These are phyloP conservation scores for Neoascochyta sp. DNA, from an alignment of 2,329 filamentous ascomycete species.

Conservation along the genomic window DNA sequence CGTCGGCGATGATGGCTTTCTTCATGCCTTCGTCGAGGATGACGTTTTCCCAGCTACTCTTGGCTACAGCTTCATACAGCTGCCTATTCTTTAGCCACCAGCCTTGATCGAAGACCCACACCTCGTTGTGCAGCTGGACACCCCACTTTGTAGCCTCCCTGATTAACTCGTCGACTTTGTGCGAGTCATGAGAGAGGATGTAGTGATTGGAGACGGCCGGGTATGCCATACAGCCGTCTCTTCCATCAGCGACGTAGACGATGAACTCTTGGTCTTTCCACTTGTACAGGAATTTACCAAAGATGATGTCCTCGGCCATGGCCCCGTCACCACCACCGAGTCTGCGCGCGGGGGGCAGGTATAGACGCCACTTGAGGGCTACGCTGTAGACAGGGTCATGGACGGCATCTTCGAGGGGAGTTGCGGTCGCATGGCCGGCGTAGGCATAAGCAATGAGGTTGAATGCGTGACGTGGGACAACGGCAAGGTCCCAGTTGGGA, in stretches of 20 bases:
- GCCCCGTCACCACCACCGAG: slow-evolving; percentile 36
- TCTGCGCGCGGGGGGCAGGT: slow-evolving; percentile 39
- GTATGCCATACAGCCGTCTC: slow-evolving; percentile 37
- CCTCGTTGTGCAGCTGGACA: slow-evolving; percentile 57
- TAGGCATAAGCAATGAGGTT: slow-evolving; percentile 44
- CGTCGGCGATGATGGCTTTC: slow-evolving; percentile 59
- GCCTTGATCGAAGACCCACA: slow-evolving; percentile 64
- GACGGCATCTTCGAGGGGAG: slow-evolving; percentile 41
- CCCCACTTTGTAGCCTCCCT: slow-evolving; percentile 55
- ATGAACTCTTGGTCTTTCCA: slow-evolving; percentile 45
- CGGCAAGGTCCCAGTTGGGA: slow-evolving; percentile 43
- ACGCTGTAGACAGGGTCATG: slow-evolving; percentile 36
- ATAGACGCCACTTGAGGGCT: slow-evolving; percentile 37
- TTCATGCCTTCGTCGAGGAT: slow-evolving; percentile 66
- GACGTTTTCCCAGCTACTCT: slow-evolving; percentile 60
- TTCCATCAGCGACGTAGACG: slow-evolving; percentile 42
- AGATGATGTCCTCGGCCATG: slow-evolving; percentile 39
- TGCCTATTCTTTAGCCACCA: slow-evolving; percentile 61
- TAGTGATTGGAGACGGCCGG: slow-evolving; percentile 41
- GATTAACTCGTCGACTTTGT: slow-evolving; percentile 50
- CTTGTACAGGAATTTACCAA: slow-evolving; percentile 47
- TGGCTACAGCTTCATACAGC: slow-evolving; percentile 51
- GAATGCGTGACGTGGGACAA: slow-evolving; percentile 33
- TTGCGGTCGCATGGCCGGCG: slow-evolving; percentile 41
- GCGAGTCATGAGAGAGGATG: slow-evolving; percentile 38